phyloP scores from a whole-genome alignment of 2,329 filamentous ascomycete genomes.

The Xylariaceae sp. region DNA sequence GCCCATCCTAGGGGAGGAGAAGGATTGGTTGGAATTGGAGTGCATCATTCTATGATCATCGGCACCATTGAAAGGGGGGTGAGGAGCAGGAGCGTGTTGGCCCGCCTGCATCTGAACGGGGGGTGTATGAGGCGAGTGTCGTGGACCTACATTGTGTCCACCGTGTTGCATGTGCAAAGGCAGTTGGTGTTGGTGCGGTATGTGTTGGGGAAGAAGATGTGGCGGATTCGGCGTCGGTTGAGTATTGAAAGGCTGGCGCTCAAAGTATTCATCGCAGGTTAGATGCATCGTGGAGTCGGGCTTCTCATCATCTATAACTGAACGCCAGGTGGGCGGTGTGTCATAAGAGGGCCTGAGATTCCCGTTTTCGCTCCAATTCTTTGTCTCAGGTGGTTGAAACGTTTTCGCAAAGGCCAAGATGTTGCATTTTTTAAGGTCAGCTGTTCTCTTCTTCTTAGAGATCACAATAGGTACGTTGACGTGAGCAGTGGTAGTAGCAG shows the following conservation, averaged over 20 bases:
- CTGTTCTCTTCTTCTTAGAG: slow-evolving; percentile 73
- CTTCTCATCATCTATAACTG: slow-evolving; percentile 74
- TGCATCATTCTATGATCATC: slow-evolving; percentile 92
- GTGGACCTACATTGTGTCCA: slow-evolving; percentile 69
- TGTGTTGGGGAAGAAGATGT: slow-evolving; percentile 70
- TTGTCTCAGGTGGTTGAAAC: slow-evolving; percentile 57
- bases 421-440: slow-evolving; percentile 73
- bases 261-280: slow-evolving; percentile 82
- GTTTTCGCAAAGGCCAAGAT: slow-evolving; percentile 63
- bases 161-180: slow-evolving; percentile 83
- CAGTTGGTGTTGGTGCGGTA: slow-evolving; percentile 83
- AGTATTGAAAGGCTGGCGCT: slow-evolving; percentile 66
- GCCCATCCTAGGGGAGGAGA: slow-evolving; percentile 81
- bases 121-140: slow-evolving; percentile 76
- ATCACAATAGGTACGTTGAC: slow-evolving; percentile 56
- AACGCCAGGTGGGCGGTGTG: slow-evolving; percentile 85
- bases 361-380: slow-evolving; percentile 76
- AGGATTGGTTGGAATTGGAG: slow-evolving; percentile 81
- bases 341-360: slow-evolving; percentile 86
- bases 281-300: slow-evolving; percentile 66
- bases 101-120: slow-evolving; percentile 79
- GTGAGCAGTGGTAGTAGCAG: slow-evolving; percentile 37
- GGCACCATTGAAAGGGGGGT: slow-evolving; percentile 71
- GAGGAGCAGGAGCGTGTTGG: slow-evolving; percentile 71
- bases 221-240: slow-evolving; percentile 73